Base-by-base conservation (phyloP, 1,139 yeast species). In the Trichomonascaceae sp. region DNA sequence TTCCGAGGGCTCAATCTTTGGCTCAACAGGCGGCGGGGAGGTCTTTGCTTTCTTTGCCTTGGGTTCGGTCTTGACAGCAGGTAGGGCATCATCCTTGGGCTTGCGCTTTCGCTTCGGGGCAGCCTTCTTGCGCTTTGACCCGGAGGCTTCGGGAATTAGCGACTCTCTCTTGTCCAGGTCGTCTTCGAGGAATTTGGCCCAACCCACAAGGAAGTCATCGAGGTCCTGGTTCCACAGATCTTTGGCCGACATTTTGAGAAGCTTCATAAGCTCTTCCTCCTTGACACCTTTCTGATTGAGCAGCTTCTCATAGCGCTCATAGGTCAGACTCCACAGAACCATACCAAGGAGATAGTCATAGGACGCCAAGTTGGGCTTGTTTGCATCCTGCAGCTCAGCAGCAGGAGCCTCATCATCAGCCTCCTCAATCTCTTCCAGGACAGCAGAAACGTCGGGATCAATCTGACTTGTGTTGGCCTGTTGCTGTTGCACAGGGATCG, bases 281-380 rank as follows among this genome's bases (percentile, higher is more conserved):
- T 77, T 79, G 22, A 62, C 74, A 35, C 73, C 82, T 43, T 74
- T 69, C 54, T 85, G 93, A 35, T 67, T 66, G 47, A 85, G 61
- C 41, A 89, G 63, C 47, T 71, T 76, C 48, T 84, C 89, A 51
- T 85, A 89, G 46, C 93, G 69, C 59, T 92, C 99, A 41, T 68
- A 68, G 1, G 98, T 87, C 51, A 89, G 71, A 20, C 95, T 77
- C 93, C 96, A 85, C 46, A 92, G 76, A 26, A 87, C 72, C 95
- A 92, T 81, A 73, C 39, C 81, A 65, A 38, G 80, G 65, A 48
- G 67, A 65, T 59, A 59, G 31, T 59, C 62, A 32, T 47, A 59
- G n/a, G 42, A 40, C 11, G 51, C 50, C 22, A 50, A 50, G 54
- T 36, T 50, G 52, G 33, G 56, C 55, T 31, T 52, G 54, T 31